These are phyloP conservation scores for Ophiostoma sp. DNA, from an alignment of 2,329 filamentous ascomycete species.

Conservation along the genomic window DNA sequence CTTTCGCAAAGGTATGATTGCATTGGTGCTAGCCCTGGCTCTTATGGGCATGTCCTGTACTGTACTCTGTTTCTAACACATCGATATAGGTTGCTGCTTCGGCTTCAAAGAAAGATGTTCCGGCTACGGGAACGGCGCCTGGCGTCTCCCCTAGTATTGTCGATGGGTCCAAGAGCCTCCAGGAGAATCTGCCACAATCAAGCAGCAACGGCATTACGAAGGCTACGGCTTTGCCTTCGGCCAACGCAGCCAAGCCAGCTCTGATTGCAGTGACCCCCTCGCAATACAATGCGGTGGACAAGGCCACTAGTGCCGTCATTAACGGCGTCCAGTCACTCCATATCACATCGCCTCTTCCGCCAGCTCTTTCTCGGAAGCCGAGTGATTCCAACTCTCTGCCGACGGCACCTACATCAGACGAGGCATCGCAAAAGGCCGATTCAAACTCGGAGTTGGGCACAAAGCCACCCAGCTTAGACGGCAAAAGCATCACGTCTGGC, in stretches of 20 bases:
- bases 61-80: not conserved
- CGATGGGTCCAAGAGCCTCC: slow-evolving; percentile 1
- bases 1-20: slow-evolving; percentile 68
- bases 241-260: not conserved
- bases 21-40: too few relatives aligned
- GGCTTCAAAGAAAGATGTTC: slow-evolving; percentile 35
- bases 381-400: slow-evolving; percentile 1
- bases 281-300: not conserved
- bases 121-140: not conserved
- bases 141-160: not conserved
- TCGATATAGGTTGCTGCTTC: slow-evolving; percentile 45
- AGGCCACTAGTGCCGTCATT: not conserved
- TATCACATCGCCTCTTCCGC: not conserved
- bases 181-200: not conserved
- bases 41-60: too few relatives aligned
- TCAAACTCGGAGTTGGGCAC: slow-evolving; percentile 61
- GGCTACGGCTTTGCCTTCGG: not conserved
- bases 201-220: slow-evolving; percentile 7
- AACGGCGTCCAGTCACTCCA: not conserved
- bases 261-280: not conserved
- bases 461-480: slow-evolving; percentile 85
- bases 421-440: slow-evolving; percentile 53
- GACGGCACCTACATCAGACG: slow-evolving; percentile 42
- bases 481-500: slow-evolving; percentile 88
- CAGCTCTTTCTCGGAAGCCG: not conserved